Conservation (phyloP, 495 filamentous ascomycete species). For the Penicillium paxilli region DNA sequence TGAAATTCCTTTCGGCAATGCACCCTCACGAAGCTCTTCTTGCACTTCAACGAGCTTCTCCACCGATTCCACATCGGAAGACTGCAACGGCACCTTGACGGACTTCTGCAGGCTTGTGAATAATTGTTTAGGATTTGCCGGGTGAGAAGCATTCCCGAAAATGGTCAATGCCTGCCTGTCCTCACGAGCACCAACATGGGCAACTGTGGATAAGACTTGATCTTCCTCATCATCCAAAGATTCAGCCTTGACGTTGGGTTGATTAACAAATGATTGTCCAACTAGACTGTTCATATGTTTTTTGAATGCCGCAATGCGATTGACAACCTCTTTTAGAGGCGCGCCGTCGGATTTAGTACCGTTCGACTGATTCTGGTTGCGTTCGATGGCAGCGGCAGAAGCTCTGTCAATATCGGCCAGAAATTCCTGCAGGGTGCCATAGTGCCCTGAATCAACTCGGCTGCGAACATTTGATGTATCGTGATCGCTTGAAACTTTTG, state of each 20-base stretch:
- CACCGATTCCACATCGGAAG: slow-evolving; percentile 32
- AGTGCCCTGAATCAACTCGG: slow-evolving; percentile 41
- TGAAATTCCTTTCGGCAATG: slow-evolving; percentile 71
- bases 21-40: slow-evolving; percentile 56
- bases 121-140: slow-evolving; percentile 64
- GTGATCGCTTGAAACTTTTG: slow-evolving; percentile 43
- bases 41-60: slow-evolving; percentile 49
- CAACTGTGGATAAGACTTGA: slow-evolving; percentile 21
- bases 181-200: slow-evolving; percentile 32
- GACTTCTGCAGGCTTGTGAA: slow-evolving; percentile 78
- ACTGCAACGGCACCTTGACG: slow-evolving; percentile 31
- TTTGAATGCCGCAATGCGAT: slow-evolving; percentile 46
- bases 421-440: slow-evolving; percentile 49
- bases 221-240: slow-evolving; percentile 39
- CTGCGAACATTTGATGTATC: slow-evolving; percentile 41
- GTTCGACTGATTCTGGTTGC: slow-evolving; percentile 38
- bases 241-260: slow-evolving; percentile 42
- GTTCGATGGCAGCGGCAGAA: slow-evolving; percentile 44
- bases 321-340: slow-evolving; percentile 40
- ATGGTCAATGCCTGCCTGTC: slow-evolving; percentile 68
- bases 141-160: slow-evolving; percentile 33
- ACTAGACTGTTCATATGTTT: slow-evolving; percentile 51
- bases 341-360: slow-evolving; percentile 31
- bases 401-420: slow-evolving; percentile 51
- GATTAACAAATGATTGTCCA: slow-evolving; percentile 38